A percentile compares a stretch with the other conserved stretches of the same genome.
These are phyloP conservation scores for Aspergillus fischeri DNA, from an alignment of 2,329 filamentous ascomycete genomes.

Conservation along the genomic window DNA sequence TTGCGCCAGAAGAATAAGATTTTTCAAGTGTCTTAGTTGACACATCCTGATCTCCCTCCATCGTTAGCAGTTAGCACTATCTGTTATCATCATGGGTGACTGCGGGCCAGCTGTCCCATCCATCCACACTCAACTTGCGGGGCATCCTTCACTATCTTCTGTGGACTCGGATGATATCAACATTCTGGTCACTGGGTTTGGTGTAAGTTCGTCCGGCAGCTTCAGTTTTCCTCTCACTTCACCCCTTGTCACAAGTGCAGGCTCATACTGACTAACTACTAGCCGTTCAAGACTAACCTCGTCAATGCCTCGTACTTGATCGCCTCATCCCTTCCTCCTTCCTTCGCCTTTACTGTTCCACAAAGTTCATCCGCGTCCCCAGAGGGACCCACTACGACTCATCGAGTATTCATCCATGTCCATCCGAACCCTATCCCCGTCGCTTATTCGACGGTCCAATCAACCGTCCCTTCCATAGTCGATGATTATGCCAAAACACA, in stretches of 20 bases:
- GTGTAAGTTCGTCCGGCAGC: constrained; percentile 22
- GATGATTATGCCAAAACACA: constrained; percentile 38
- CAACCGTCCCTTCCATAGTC: constrained; percentile 62
- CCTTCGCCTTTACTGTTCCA: constrained; percentile 48
- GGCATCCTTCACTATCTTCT: constrained; percentile 11
- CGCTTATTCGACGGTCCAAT: constrained; percentile 63
- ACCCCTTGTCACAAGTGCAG: background rate
- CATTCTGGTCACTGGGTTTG: constrained; percentile 35
- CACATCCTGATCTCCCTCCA: no score
- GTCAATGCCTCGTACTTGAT: constrained; percentile 82
- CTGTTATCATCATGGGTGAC: constrained; percentile 28
- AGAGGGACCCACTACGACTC: constrained; percentile 15
- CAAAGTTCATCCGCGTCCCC: constrained; percentile 10
- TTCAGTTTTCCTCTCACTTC: background rate
- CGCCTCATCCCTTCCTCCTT: constrained; percentile 61
- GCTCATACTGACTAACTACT: constrained; percentile 4
- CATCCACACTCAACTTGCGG: constrained; percentile 11
- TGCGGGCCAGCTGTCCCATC: constrained; percentile 19
- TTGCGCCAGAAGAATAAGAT: no score
- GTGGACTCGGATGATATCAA: constrained; percentile 26
- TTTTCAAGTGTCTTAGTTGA: no score
- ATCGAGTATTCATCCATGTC: constrained; percentile 39
- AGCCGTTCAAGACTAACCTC: constrained; percentile 74
- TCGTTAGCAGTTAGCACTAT: background rate
- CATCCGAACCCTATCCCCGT: constrained; percentile 67